Evolutionary conservation across 2,329 filamentous ascomycete genomes (phyloP).

Genomic region (Claviceps sp.): DNA sequence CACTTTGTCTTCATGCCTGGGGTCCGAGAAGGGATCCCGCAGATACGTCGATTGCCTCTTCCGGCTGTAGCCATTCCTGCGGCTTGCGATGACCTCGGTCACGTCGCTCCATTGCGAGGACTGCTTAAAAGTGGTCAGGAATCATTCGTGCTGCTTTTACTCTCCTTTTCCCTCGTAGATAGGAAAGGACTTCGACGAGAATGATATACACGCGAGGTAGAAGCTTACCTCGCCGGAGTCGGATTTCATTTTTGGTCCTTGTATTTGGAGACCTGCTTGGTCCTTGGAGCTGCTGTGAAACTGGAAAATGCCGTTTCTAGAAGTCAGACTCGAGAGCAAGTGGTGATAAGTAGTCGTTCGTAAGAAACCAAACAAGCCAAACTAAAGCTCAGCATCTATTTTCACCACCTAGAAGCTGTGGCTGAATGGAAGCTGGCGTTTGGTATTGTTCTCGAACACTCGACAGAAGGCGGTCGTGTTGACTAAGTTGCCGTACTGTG

Average conservation of each 20-base stretch:
- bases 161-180: not conserved
- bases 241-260: not conserved
- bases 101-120: slow-evolving; percentile 4
- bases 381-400: not conserved
- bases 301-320: not conserved
- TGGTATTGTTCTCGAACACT: not conserved
- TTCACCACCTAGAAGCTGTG: too few species aligned
- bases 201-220: not conserved
- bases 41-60: not conserved
- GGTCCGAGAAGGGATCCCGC: slow-evolving; percentile 5
- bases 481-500: not conserved
- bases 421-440: not conserved
- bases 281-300: not conserved
- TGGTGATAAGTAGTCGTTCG: not conserved
- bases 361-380: not conserved
- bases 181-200: not conserved
- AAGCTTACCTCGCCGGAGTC: slow-evolving; percentile 1
- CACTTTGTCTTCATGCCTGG: slow-evolving; percentile 3
- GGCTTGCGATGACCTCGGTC: not conserved
- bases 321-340: not conserved
- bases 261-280: too few species aligned
- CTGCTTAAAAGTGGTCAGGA: not conserved
- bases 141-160: not conserved
- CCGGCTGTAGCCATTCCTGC: not conserved
- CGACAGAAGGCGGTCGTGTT: not conserved